phyloP scores from a whole-genome alignment of 441 rosid species.

The Brassica balearica region DNA sequence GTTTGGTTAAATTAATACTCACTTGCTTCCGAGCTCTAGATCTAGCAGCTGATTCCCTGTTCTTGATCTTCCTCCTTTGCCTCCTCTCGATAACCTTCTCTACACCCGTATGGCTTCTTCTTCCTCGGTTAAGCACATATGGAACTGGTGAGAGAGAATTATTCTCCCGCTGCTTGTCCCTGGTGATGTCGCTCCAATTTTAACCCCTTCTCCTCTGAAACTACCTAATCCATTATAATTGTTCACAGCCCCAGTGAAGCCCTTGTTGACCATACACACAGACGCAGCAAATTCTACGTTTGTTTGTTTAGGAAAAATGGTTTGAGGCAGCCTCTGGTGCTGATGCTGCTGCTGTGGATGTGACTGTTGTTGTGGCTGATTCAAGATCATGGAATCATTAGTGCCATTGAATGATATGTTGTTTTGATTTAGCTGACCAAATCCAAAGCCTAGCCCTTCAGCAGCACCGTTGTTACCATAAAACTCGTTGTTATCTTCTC shows the following conservation, averaged over 20 bases:
- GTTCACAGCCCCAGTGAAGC: slow-evolving; percentile 26
- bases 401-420: slow-evolving; percentile 47
- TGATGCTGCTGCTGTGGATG: slow-evolving; percentile 37
- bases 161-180: slow-evolving; percentile 53
- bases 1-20: slow-evolving; percentile 15
- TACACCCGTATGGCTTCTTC: slow-evolving; percentile 56
- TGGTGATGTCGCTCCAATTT: slow-evolving; percentile 42
- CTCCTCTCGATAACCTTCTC: slow-evolving; percentile 82
- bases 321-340: slow-evolving; percentile 52
- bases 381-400: slow-evolving; percentile 44
- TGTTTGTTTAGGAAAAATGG: slow-evolving; percentile 63
- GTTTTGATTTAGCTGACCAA: slow-evolving; percentile 49
- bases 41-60: slow-evolving; percentile 82
- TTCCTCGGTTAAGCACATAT: slow-evolving; percentile 61
- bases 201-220: slow-evolving; percentile 33
- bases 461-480: slow-evolving; percentile 40
- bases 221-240: slow-evolving; percentile 30
- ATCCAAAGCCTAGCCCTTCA: slow-evolving; percentile 50
- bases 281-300: slow-evolving; percentile 47
- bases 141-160: slow-evolving; percentile 69
- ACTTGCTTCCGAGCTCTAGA: slow-evolving; percentile 86
- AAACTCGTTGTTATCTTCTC: slow-evolving; percentile 56
- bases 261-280: slow-evolving; percentile 25
- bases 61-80: slow-evolving; percentile 82
- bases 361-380: slow-evolving; percentile 48